Percentiles rank a stretch among this genome's conserved stretches.
Conservation (phyloP, 108 stramenopile species). For the Cyclotella distinguenda region DNA sequence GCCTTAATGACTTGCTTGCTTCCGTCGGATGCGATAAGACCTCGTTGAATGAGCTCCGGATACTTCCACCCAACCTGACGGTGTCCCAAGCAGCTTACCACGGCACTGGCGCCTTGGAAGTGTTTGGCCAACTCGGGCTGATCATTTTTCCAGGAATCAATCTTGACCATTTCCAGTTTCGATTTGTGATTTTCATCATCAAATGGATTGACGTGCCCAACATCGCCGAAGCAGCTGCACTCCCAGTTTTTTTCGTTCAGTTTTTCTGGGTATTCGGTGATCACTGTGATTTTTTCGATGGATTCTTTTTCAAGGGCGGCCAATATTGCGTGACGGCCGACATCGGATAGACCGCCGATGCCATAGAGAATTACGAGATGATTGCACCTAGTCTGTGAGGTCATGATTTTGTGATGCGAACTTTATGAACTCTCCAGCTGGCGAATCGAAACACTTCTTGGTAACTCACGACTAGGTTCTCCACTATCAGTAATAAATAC, state of each 20-base stretch:
- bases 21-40: constrained; percentile 47
- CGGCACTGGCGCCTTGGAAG: constrained; percentile 54
- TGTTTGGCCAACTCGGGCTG: constrained; percentile 21
- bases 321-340: constrained; percentile 66
- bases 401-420: too few relatives aligned
- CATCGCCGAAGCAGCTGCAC: constrained; percentile 49
- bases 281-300: constrained; percentile 52
- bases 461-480: too few relatives aligned
- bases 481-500: too few relatives aligned
- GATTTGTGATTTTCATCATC: constrained; percentile 11
- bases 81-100: constrained; percentile 75
- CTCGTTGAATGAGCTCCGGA: constrained; percentile 21
- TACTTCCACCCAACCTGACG: constrained; percentile 59
- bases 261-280: constrained; percentile 51
- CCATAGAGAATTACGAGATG: constrained; percentile 31
- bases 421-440: too few relatives aligned
- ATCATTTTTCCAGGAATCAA: constrained; percentile 34
- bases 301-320: constrained; percentile 54
- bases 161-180: constrained; percentile 32
- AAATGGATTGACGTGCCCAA: constrained; percentile 41
- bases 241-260: constrained; percentile 67
- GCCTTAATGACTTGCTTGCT: constrained; percentile 58
- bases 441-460: too few relatives aligned
- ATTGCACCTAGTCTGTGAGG: not conserved
- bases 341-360: constrained; percentile 61